Base-by-base conservation (phyloP, 2,329 filamentous ascomycete species). In the Stromatinia cepivora region DNA sequence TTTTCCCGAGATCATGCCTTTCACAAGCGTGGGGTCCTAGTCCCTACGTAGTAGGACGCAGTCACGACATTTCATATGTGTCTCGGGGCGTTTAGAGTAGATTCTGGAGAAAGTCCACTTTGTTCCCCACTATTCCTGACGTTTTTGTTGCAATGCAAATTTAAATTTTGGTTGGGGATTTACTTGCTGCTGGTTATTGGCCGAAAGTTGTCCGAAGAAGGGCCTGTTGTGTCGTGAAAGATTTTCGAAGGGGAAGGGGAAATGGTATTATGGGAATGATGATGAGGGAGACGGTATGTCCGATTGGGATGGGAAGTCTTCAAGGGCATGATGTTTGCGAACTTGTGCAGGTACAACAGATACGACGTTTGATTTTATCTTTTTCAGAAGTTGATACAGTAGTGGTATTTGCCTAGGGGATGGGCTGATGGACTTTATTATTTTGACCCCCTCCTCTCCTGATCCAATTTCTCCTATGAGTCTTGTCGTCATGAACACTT, bases 181-280 rank as follows among this genome's bases (percentile, higher is more conserved):
- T 58, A 58, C 56, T 39, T 58, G 22, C 36, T 45, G 8, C 2
- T 62, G 42, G 17, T 53, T 62, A 67, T 62, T 62, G 66, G 34
- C 66, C 56, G 66, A 67, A 34, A 67, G 57, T 34, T 6, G 34
- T 22, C 66, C 66, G 66, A 67, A 63, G 57, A 63, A 62, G 66
- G 66, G 36, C 66, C 66, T 67, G 66, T 67, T 67, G 46, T 59
- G 13, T 4, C 13, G 36, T 52, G 45, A 28, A 31, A 36, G 31
- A 17, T 50, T 50, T 48, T 42, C 17, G 25, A 11, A 9, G 20
- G 17, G 59, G 17, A 17, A 28, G 64, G 39, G 34, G 39, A 66
- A n/a, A 17, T 34, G 45, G 31, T 22, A 42, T 34, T 42, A 17
- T 52, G 36, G 42, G 10, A 15, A 34, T 62, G 28, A 36, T 50